phyloP scores from a whole-genome alignment of 2,329 filamentous ascomycete species.

The Raffaelea albimanens region DNA sequence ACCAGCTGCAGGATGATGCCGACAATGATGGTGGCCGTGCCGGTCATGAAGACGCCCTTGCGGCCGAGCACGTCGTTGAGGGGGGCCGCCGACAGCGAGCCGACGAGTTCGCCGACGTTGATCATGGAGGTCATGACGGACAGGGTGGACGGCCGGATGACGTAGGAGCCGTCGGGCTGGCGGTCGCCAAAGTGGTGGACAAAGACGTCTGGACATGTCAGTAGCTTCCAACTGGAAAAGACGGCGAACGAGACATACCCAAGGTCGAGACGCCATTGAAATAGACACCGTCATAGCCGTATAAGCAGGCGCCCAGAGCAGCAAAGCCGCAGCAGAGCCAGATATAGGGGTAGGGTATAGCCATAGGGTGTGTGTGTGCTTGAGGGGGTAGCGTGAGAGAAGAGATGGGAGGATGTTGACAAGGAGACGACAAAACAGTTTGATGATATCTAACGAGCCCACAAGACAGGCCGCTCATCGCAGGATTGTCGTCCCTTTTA shows the following conservation, averaged over 20 bases:
- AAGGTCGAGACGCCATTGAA: constrained; percentile 25
- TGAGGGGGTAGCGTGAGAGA: not conserved
- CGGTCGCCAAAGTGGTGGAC: constrained; percentile 21
- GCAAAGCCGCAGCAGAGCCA: constrained; percentile 26
- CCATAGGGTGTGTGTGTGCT: not conserved
- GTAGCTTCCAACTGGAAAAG: not conserved
- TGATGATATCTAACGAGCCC: no score
- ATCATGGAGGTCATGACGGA: constrained; percentile 24
- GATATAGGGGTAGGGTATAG: constrained; percentile 19
- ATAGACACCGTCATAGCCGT: constrained; percentile 27
- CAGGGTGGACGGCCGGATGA: not conserved
- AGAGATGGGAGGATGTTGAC: not conserved
- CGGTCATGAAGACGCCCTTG: constrained; percentile 20
- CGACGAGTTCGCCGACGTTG: constrained; percentile 28
- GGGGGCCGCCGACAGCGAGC: constrained; percentile 23
- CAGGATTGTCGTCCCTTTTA: no score
- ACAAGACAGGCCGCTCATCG: no score
- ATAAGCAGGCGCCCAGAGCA: constrained; percentile 25
- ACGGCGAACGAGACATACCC: constrained; percentile 12
- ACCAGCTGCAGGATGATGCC: constrained; percentile 20
- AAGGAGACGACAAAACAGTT: no score
- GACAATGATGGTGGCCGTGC: constrained; percentile 21
- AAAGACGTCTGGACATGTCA: constrained; percentile 19
- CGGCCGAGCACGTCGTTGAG: constrained; percentile 27
- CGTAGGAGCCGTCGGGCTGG: not conserved